Conservation (phyloP, 2,329 filamentous ascomycete species). For the Aspergillus neotritici region DNA sequence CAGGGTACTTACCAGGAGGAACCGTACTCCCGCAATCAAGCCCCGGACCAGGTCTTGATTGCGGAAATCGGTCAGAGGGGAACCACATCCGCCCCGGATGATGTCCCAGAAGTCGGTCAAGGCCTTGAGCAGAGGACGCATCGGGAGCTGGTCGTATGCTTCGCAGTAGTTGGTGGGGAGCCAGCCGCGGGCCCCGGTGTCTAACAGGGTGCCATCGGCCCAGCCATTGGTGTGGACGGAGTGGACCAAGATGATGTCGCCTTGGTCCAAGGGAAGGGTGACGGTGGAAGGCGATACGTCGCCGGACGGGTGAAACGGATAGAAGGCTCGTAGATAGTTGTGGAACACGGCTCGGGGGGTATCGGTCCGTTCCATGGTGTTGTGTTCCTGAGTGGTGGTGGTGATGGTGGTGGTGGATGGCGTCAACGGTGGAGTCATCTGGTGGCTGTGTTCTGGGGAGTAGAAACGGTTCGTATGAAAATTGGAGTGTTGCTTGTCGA, state of each 20-base stretch:
- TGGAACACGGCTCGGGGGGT: constrained; percentile 66
- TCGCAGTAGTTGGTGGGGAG: constrained; percentile 98
- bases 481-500: constrained; percentile 31
- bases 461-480: constrained; percentile 21
- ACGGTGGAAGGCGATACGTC: constrained; percentile 77
- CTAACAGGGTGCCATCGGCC: constrained; percentile 89
- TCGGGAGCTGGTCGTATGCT: constrained; percentile 81
- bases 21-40: constrained; percentile 87
- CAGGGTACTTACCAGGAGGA: constrained; percentile 65
- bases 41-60: constrained; percentile 93
- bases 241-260: constrained; percentile 89
- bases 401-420: constrained; percentile 52
- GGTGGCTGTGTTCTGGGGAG: constrained; percentile 31
- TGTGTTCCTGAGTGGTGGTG: constrained; percentile 38
- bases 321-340: constrained; percentile 91
- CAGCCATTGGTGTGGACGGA: constrained; percentile 97
- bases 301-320: constrained; percentile 78
- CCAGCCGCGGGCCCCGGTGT: constrained; percentile 85
- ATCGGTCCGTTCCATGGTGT: constrained; percentile 43
- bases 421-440: constrained; percentile 73
- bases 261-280: constrained; percentile 80
- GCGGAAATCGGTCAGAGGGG: constrained; percentile 71
- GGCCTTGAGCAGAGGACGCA: constrained; percentile 77
- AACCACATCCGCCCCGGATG: constrained; percentile 68
- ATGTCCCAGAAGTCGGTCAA: constrained; percentile 90